These are phyloP conservation scores for Phoma sp. DNA, from an alignment of 2,329 filamentous ascomycete genomes.

Conservation along the genomic window DNA sequence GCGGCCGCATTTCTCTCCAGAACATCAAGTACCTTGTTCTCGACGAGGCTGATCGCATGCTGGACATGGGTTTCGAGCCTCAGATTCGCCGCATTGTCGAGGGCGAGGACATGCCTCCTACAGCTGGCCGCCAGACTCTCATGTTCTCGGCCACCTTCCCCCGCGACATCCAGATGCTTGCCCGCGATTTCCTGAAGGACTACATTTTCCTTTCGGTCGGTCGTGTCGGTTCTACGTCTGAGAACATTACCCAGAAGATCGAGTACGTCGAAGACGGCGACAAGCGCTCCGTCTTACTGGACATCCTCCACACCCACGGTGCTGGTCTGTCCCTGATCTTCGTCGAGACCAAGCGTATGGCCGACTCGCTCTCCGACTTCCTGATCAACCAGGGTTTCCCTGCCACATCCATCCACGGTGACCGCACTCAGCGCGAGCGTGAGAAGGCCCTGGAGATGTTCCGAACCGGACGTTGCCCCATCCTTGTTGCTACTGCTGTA, in stretches of 20 bases:
- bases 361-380: constrained; percentile 96
- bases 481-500: constrained; percentile 95
- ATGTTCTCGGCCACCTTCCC: constrained; percentile 99
- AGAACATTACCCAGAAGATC: constrained; percentile 99
- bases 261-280: constrained; percentile 97
- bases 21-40: constrained; percentile 99
- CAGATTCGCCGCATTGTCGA: constrained; percentile 99
- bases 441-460: constrained; percentile 98
- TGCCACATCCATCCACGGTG: constrained; percentile 97
- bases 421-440: constrained; percentile 98
- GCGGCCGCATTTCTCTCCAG: constrained; percentile 93
- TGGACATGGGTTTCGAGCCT: constrained; percentile 99
- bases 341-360: constrained; percentile 99
- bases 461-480: constrained; percentile 92
- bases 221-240: constrained; percentile 98
- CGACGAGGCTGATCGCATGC: constrained; percentile 99
- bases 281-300: constrained; percentile 96
- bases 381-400: constrained; percentile 98
- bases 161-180: constrained; percentile 98
- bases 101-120: constrained; percentile 93
- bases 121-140: constrained; percentile 88
- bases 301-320: constrained; percentile 94
- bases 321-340: constrained; percentile 93
- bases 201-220: constrained; percentile 99
- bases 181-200: constrained; percentile 97